Evolutionary conservation across 139 green algal genomes (phyloP), one percentile per base, ranked within the genome.

Genomic region (Chlamydomonas applanata): DNA sequence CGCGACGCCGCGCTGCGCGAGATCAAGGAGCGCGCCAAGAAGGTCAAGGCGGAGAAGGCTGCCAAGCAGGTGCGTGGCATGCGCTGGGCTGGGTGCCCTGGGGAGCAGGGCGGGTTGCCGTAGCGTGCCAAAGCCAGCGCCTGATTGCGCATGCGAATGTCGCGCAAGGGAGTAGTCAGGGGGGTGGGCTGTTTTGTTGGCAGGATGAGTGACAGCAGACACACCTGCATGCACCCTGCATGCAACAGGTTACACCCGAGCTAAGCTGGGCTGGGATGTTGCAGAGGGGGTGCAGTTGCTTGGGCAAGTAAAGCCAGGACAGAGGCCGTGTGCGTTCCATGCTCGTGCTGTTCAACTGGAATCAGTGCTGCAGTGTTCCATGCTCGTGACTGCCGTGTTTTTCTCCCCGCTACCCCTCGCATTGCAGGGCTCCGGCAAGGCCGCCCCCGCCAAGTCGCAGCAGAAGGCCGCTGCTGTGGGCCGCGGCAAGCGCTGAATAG

Each of bases 11-110:
- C 95, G 16, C 88, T 98, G 74, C 93, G 94, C 67, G 91, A 98
- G 87, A 90, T 98, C 61, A 98, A 98, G 94, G 95, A 98, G 85
- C 89, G 95, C 35, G 83, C 88, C 46, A 97, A 96, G 89, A 98
- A 98, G 91, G 72, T 61, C 35, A 97, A 97, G 89, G 87, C 89
- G 1, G 88, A 92, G 56, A 95, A 94, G 88, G 68, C 81, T 25
- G 70, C 77, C 46, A 73, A 57, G 64, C 33, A 35, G 25, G 59
- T 27, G 20, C 4, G 53, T 5, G 53, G 53, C 53, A 62, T 11
- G 53, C 11, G 53, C 46, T 56, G 46, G 17, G n/a, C n/a, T 56
- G 46, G 46, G 14, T 24, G 14, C 46, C 17, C 14, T 56, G 17
- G 14, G 46, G 46, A 14, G 14, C 17, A 56, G 46, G 46, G 14